Evolutionary conservation across 805 yeast genomes (phyloP), one percentile per base, ranked within the genome.

Genomic region (Teunomyces stri): DNA sequence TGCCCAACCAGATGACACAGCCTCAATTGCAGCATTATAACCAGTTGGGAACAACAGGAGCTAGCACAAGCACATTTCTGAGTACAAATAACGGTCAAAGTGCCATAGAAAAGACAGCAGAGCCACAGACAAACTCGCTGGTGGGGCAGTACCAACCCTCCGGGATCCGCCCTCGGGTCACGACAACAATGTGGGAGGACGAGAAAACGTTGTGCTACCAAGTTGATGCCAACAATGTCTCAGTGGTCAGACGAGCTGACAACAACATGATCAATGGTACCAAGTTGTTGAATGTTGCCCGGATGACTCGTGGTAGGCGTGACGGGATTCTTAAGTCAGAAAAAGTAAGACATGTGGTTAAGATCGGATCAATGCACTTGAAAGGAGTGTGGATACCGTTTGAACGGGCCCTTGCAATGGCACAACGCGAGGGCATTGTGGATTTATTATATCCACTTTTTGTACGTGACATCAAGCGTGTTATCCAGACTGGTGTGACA

Each of bases 341-440:
- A 62, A 83, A 84, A 57, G 76, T 81, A 38, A 75, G 94, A 36
- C 88, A 85, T 60, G 95, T 87, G 20, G 92, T 87, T 38, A 87
- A 87, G 66, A 84, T 86, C 51, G 96, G 96, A 4, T 83, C 90
- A 11, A 87, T 87, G 91, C 91, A 87, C 64, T 71, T 87, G 56
- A 87, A 87, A 68, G 96, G 96, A 33, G 95, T 87, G 41, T 87
- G 96, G 96, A 86, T 87, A 49, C 95, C 96, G 1, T 86, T 85
- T 60, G 92, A 87, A 52, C 72, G 94, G 43, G 96, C 95, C 1
- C 70, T 82, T 41, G 85, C 85, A 29, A 84, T 87, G 81, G 95
- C 96, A 13, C 85, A 85, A 64, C 74, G 84, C 52, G 94, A 87
- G 62, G 86, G 88, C 35, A 85, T 62, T 25, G 66, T 62, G 29